Evolutionary conservation across 139 green algal genomes (phyloP).

Genomic region (Ostreobium quekettii): DNA sequence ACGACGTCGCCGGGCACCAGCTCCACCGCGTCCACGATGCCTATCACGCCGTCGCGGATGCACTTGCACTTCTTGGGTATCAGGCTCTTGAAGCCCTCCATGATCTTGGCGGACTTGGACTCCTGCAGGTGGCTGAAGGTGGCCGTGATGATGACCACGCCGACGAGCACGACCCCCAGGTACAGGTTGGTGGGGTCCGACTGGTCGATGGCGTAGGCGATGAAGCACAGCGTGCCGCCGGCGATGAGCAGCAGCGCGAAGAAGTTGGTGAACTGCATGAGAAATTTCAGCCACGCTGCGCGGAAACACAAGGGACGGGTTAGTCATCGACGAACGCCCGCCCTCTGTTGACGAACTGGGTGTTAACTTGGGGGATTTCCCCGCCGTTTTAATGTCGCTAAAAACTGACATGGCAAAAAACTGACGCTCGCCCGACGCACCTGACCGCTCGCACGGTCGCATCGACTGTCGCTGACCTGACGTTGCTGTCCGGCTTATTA

Average conservation of each 20-base stretch:
- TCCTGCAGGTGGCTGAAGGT: constrained; percentile 63
- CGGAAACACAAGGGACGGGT: no score
- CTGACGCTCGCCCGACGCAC: no score
- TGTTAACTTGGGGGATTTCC: no score
- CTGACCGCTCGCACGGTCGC: no score
- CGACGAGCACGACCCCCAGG: constrained; percentile 56
- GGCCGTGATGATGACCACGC: constrained; percentile 31
- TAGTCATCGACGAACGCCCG: no score
- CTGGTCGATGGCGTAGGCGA: constrained; percentile 52
- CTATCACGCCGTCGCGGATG: constrained; percentile 25
- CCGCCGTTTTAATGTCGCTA: no score
- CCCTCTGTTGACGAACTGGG: no score
- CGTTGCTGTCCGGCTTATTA: no score
- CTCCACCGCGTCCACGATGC: constrained; percentile 28
- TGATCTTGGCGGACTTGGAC: constrained; percentile 52
- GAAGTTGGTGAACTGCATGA: constrained; percentile 38
- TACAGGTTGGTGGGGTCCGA: constrained; percentile 59
- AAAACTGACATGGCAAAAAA: no score
- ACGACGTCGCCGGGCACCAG: constrained; percentile 68
- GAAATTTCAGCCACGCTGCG: neutral
- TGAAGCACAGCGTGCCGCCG: constrained; percentile 32
- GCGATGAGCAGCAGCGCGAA: constrained; percentile 30
- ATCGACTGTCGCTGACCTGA: no score
- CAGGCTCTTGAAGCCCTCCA: constrained; percentile 64
- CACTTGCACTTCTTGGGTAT: constrained; percentile 56